Evolutionary conservation across 2,329 filamentous ascomycete genomes (phyloP).

Genomic region (Juglanconis sp.): DNA sequence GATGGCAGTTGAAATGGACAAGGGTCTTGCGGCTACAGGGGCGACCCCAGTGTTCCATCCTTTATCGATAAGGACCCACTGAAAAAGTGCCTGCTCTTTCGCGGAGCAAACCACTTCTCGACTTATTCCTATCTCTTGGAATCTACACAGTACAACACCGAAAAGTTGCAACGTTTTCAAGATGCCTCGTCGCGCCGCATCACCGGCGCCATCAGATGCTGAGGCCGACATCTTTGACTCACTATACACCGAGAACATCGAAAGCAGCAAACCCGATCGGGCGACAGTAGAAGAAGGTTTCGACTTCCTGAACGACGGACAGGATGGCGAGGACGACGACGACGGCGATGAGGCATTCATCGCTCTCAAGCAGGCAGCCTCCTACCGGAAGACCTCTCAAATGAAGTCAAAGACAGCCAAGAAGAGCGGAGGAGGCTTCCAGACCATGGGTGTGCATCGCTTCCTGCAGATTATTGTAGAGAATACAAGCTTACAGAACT

Average conservation of each 20-base stretch:
- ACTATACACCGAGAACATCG: slow-evolving; percentile 62
- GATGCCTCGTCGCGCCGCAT: slow-evolving; percentile 73
- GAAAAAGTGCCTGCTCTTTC: slow-evolving; percentile 1
- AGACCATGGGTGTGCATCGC: slow-evolving; percentile 72
- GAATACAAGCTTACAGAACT: slow-evolving; percentile 14
- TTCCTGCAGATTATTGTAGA: not conserved
- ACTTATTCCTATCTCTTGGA: not conserved
- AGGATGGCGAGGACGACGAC: slow-evolving; percentile 47
- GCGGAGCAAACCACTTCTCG: not conserved
- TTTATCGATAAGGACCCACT: slow-evolving; percentile 6
- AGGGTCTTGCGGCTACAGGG: not conserved
- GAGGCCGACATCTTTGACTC: slow-evolving; percentile 86
- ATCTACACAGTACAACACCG: slow-evolving; percentile 6
- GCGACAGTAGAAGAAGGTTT: slow-evolving; percentile 35
- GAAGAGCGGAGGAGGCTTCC: slow-evolving; percentile 90
- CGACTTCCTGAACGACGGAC: slow-evolving; percentile 48
- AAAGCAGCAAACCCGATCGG: slow-evolving; percentile 33
- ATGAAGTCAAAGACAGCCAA: slow-evolving; percentile 82
- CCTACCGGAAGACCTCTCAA: slow-evolving; percentile 80
- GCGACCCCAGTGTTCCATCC: not conserved
- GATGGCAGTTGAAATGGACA: not conserved
- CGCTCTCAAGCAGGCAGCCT: slow-evolving; percentile 78
- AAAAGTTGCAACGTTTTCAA: slow-evolving; percentile 5
- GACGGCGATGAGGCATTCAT: slow-evolving; percentile 87
- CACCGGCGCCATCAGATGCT: slow-evolving; percentile 81